Evolutionary conservation across 2,329 filamentous ascomycete genomes (phyloP), one percentile per base, ranked within the genome.

Genomic region (Biscogniauxia mediterranea): DNA sequence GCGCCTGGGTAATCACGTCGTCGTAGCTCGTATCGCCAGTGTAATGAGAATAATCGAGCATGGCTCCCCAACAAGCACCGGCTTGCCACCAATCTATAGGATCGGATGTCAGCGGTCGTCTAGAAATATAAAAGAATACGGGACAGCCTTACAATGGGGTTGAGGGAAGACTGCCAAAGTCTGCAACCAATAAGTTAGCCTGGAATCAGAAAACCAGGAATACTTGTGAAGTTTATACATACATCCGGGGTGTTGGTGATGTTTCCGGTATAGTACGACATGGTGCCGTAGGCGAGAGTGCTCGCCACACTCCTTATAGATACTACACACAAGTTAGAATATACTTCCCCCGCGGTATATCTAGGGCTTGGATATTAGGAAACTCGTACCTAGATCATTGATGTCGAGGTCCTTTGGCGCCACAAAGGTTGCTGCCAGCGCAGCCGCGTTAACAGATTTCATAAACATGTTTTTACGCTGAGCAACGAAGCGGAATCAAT

Each of bases 41-140:
- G 71, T 83, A 85, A 70, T 89, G 82, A 64, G 85, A 89, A 72
- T 91, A 91, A 73, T 91, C 86, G 28, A 91, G 75, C 80, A 91
- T 83, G 38, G 83, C 78, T n/a, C 87, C 87, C 82, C 87, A 89
- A 61, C 88, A 80, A 7, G 85, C 86, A 55, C 87, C 87, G 42
- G 81, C 79, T 67, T 88, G 83, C 87, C 86, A 89, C 85, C 85
- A 89, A 77, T 86, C 72, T 68, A 60, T 63, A n/a, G 15, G 15
- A 46, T 23, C 21, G 17, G n/a, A 55, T 51, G 56, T 70, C 23
- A 68, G 66, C 23, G 58, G 13, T 9, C 20, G 19, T 15, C 15
- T 19, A 15, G 17, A 20, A 7, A 3, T 21, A 6, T 7, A 4
- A 62, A 83, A 79, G 79, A 83, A 69, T 82, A 19, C 9, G 19